A percentile compares a stretch with the other conserved stretches of the same genome.
Evolutionary conservation across 441 rosid species (phyloP).

Genomic region (Adansonia madagascariensis): DNA sequence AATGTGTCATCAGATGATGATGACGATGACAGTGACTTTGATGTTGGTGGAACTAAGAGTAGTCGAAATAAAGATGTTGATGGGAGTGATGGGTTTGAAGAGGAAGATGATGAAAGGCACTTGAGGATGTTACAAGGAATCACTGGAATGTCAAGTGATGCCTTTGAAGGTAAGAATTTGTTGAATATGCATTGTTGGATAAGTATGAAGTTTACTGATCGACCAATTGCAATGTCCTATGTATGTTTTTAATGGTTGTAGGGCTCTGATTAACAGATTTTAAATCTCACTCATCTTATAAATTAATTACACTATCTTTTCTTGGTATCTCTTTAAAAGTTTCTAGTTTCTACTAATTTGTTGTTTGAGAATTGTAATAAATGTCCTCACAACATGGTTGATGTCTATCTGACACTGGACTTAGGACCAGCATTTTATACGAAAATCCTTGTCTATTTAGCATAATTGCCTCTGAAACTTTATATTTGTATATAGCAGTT

Average conservation of each 20-base stretch:
- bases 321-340: not conserved
- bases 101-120: slow-evolving; percentile 63
- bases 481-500: not conserved
- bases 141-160: slow-evolving; percentile 85
- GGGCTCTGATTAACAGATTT: not conserved
- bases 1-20: slow-evolving; percentile 73
- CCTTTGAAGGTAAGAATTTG: slow-evolving; percentile 58
- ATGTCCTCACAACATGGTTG: not conserved
- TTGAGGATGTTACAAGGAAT: slow-evolving; percentile 75
- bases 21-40: slow-evolving; percentile 31
- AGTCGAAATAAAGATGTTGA: slow-evolving; percentile 1
- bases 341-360: not conserved
- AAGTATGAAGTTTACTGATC: not conserved
- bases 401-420: not conserved
- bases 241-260: not conserved
- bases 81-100: slow-evolving; percentile 42
- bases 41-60: slow-evolving; percentile 25
- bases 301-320: not conserved
- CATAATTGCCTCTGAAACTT: not conserved
- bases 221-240: not conserved
- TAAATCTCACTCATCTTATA: not conserved
- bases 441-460: not conserved
- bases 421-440: not conserved
- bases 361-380: slow-evolving; percentile 2
- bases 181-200: slow-evolving; percentile 2